Percentiles rank a stretch among this genome's conserved stretches.
These are phyloP conservation scores for Tuber umbilicatum DNA, from an alignment of 495 filamentous ascomycete species.

Conservation along the genomic window DNA sequence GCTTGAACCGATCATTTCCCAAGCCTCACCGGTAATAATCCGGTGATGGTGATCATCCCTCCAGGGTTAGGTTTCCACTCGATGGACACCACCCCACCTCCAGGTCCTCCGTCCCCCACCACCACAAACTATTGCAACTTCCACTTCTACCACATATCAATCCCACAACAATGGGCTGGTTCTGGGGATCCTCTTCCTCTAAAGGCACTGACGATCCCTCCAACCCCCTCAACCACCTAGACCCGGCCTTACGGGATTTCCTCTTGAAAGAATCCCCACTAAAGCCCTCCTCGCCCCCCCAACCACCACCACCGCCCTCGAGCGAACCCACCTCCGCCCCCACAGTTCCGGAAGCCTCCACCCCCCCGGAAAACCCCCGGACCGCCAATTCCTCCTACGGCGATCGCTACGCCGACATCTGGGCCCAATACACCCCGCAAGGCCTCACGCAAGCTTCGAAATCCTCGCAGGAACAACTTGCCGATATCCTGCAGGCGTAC, in stretches of 20 bases:
- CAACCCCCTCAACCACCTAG: conserved; percentile 74
- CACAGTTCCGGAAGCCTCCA: conserved; percentile 28
- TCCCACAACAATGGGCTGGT: conserved; percentile 60
- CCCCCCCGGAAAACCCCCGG: conserved; percentile 23
- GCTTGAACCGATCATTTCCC: background rate
- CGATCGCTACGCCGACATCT: conserved; percentile 88
- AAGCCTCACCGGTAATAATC: background rate
- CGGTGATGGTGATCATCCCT: background rate
- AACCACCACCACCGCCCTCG: conserved; percentile 46
- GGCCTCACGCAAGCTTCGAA: conserved; percentile 56
- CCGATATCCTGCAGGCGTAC: conserved; percentile 70
- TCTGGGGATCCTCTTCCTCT: conserved; percentile 48
- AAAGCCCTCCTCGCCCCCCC: conserved; percentile 43
- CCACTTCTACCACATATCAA: background rate
- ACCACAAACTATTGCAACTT: background rate
- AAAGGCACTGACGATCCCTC: conserved; percentile 44
- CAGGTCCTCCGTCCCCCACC: background rate
- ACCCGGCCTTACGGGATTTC: conserved; percentile 76
- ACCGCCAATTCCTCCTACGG: conserved; percentile 51
- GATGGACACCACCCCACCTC: background rate
- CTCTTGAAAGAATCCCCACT: conserved; percentile 74
- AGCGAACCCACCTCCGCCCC: conserved; percentile 39
- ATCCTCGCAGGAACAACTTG: conserved; percentile 65
- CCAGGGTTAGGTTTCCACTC: background rate
- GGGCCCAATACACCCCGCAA: conserved; percentile 75